Percentiles rank a stretch among this genome's conserved stretches.
Evolutionary conservation across 164 flowering plant species (phyloP).

Genomic region (Warburgia ugandensis): DNA sequence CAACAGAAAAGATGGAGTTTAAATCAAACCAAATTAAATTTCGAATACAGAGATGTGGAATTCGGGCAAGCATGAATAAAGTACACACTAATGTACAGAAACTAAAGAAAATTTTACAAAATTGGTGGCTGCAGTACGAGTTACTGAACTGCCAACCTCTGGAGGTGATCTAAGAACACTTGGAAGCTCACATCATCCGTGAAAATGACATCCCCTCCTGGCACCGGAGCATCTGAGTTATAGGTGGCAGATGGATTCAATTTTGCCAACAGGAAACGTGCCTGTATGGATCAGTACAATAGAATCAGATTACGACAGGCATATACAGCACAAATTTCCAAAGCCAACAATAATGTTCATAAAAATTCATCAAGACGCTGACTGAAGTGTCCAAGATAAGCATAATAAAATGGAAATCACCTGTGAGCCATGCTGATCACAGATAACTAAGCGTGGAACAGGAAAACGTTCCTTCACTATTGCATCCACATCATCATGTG

Average conservation of each 20-base stretch:
- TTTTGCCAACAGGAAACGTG: slow-evolving; percentile 86
- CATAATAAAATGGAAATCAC: slow-evolving; percentile 17
- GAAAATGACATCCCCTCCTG: slow-evolving; percentile 75
- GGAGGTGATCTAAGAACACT: slow-evolving; percentile 91
- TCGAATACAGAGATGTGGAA: no score
- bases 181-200: slow-evolving; percentile 95
- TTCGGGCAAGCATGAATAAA: no score
- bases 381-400: neutral
- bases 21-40: no score
- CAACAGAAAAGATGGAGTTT: no score
- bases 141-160: slow-evolving; percentile 84
- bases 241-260: slow-evolving; percentile 95
- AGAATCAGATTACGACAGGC: neutral
- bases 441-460: slow-evolving; percentile 82
- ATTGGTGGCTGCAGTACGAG: slow-evolving; percentile 13
- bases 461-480: slow-evolving; percentile 88
- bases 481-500: slow-evolving; percentile 68
- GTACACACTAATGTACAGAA: no score
- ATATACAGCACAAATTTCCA: neutral
- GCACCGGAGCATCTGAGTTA: slow-evolving; percentile 46
- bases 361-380: neutral
- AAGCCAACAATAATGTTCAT: neutral
- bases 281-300: slow-evolving; percentile 35
- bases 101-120: slow-evolving; percentile 35
- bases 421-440: slow-evolving; percentile 99